Evolutionary conservation across 1,284 basidiomycete genomes (phyloP).

Genomic region (Leccinum olivaceoglutinosum): DNA sequence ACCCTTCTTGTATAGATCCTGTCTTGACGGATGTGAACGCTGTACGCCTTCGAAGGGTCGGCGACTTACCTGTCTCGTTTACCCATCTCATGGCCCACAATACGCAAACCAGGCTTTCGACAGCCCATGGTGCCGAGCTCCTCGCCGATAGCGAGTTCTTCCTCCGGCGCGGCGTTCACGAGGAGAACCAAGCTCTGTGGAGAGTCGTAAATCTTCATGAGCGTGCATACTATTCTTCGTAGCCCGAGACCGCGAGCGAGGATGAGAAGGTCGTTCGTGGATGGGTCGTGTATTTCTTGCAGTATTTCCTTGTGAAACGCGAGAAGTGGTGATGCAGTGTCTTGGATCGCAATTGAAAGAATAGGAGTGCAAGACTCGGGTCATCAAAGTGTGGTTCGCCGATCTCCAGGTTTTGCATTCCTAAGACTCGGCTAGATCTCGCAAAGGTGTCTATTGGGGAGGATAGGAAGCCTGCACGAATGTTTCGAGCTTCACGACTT

Average conservation of each 20-base stretch:
- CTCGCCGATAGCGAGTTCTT: constrained; percentile 89
- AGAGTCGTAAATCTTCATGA: constrained; percentile 91
- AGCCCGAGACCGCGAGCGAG: constrained; percentile 86
- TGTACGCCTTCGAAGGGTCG: background rate
- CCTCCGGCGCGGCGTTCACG: constrained; percentile 84
- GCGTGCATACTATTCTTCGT: constrained; percentile 75
- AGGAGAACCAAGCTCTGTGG: constrained; percentile 81
- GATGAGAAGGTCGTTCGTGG: constrained; percentile 77
- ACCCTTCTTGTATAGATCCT: constrained; percentile 80
- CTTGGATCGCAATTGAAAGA: constrained; percentile 84
- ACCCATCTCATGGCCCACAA: constrained; percentile 81
- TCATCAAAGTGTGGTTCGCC: constrained; percentile 90
- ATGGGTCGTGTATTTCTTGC: constrained; percentile 68
- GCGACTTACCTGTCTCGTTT: constrained; percentile 69
- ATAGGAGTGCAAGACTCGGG: constrained; percentile 83
- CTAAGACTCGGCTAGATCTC: constrained; percentile 56
- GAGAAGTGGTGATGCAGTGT: constrained; percentile 68
- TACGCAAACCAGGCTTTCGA: constrained; percentile 77
- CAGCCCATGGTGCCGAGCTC: constrained; percentile 91
- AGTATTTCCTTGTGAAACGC: constrained; percentile 64
- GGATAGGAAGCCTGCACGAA: constrained; percentile 3
- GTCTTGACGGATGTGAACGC: constrained; percentile 40
- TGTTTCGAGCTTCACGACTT: constrained; percentile 22
- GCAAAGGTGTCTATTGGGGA: constrained; percentile 62
- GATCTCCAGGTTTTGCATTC: constrained; percentile 54